Conservation (phyloP, 495 filamentous ascomycete species). For the Penicillium bovifimosum region DNA sequence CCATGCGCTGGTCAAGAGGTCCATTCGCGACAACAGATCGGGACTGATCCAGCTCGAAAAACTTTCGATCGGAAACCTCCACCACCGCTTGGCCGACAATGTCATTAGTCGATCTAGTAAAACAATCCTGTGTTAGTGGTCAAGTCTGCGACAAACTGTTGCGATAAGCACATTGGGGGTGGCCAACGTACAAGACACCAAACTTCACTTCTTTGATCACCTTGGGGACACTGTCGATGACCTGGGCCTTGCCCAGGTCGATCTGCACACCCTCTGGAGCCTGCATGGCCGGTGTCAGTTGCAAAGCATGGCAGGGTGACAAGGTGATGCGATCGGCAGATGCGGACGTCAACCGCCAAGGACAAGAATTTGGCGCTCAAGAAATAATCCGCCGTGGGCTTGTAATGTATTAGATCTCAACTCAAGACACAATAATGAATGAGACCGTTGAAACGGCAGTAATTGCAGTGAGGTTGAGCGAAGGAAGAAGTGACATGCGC, state of each 20-base stretch:
- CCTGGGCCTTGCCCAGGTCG: constrained; percentile 73
- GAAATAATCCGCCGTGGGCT: neutral
- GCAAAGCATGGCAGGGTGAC: constrained; percentile 39
- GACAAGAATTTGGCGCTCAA: neutral
- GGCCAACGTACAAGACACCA: constrained; percentile 67
- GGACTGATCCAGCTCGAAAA: constrained; percentile 78
- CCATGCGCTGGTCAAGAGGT: constrained; percentile 79
- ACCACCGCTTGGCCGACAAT: constrained; percentile 91
- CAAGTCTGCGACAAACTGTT: constrained; percentile 6
- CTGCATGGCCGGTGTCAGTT: constrained; percentile 44
- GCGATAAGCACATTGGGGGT: constrained; percentile 6
- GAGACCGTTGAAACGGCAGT: neutral
- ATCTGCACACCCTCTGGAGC: constrained; percentile 44
- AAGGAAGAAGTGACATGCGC: constrained; percentile 13
- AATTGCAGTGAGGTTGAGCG: constrained; percentile 3
- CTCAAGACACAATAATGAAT: neutral
- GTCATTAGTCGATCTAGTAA: constrained; percentile 71
- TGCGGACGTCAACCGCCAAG: constrained; percentile 18
- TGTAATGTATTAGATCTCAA: neutral
- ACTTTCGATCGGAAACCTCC: constrained; percentile 82
- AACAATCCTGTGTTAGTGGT: constrained; percentile 21
- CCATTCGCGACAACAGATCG: constrained; percentile 70
- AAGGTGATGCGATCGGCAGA: constrained; percentile 23
- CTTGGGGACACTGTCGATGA: constrained; percentile 81
- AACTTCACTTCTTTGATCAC: constrained; percentile 90